Conservation (phyloP, 2,329 filamentous ascomycete genomes). For the Talaromyces piceae region DNA sequence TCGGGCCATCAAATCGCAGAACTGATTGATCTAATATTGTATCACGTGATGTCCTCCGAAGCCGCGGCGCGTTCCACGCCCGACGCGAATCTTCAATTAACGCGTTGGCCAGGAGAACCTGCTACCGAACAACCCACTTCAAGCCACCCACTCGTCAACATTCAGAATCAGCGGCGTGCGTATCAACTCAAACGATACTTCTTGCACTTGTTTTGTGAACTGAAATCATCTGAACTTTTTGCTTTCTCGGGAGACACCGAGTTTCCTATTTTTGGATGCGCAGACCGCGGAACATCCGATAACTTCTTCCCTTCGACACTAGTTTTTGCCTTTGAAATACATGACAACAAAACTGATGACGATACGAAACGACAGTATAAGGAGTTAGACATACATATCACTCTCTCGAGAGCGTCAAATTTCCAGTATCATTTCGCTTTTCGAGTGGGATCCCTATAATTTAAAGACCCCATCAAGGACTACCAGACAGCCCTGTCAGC, state of each 20-base stretch:
- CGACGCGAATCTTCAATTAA: conserved; percentile 5
- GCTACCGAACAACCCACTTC: not conserved
- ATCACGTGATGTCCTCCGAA: not conserved
- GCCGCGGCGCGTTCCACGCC: not conserved
- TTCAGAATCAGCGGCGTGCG: not conserved
- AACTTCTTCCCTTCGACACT: too few species aligned
- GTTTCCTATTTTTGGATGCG: too few species aligned
- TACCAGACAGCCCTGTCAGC: not conserved
- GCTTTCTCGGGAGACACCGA: too few species aligned
- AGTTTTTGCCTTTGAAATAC: too few species aligned
- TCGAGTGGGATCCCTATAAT: too few species aligned
- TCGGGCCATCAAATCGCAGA: not conserved
- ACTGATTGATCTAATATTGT: not conserved
- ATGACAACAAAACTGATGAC: not conserved
- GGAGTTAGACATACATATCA: too few species aligned
- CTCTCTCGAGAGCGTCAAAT: too few species aligned
- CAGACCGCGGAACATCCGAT: too few species aligned
- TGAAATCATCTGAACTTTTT: too few species aligned
- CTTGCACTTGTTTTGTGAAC: not conserved
- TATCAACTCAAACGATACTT: not conserved
- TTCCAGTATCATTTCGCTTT: too few species aligned
- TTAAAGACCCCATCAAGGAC: too few species aligned
- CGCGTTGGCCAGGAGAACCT: conserved; percentile 2
- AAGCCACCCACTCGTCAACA: not conserved
- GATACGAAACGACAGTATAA: not conserved